Evolutionary conservation across 176 grass and related monocot species (phyloP).

Genomic region (Musa itinerans): DNA sequence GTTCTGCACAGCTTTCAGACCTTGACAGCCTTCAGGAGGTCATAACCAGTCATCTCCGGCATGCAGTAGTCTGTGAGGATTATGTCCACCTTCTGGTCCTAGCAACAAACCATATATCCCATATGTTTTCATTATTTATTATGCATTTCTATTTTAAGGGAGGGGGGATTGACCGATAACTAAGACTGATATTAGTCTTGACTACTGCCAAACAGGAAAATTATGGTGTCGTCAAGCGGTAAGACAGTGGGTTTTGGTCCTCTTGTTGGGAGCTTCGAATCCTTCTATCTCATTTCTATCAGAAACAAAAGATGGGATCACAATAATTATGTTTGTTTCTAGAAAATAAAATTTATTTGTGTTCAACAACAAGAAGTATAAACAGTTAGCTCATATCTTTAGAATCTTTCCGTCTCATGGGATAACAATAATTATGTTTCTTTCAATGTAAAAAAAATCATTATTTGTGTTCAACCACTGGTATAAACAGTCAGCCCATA

Average conservation of each 20-base stretch:
- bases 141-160: not conserved
- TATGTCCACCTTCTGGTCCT: constrained; percentile 80
- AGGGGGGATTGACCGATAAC: not conserved
- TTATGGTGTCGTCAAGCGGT: not conserved
- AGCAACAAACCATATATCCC: no score
- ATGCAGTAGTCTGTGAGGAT: constrained; percentile 97
- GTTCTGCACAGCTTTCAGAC: constrained; percentile 1
- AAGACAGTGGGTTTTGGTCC: not conserved
- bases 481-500: no score
- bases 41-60: constrained; percentile 98
- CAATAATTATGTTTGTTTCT: not conserved
- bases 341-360: no score
- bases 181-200: not conserved
- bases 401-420: no score
- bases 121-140: no score
- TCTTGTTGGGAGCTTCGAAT: not conserved
- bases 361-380: no score
- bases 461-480: no score
- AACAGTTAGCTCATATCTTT: no score
- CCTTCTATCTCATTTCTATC: not conserved
- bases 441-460: no score
- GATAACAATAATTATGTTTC: no score
- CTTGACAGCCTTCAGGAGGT: constrained; percentile 90
- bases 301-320: no score
- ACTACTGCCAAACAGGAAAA: no score